phyloP scores from a whole-genome alignment of 2,329 filamentous ascomycete species.

The Xylariomycetidae sp. region DNA sequence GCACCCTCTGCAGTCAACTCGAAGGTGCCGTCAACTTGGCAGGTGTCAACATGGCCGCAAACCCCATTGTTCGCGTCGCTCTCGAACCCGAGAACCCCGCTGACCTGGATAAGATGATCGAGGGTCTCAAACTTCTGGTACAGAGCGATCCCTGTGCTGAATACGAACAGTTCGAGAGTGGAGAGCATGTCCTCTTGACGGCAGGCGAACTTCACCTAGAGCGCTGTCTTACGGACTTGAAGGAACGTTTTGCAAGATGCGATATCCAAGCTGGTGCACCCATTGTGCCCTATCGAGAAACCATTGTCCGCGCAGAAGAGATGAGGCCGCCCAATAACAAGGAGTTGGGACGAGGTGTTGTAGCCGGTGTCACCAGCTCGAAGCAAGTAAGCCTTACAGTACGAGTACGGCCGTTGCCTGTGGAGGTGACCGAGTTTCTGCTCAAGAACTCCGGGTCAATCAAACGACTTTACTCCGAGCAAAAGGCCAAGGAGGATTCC shows the following conservation, averaged over 20 bases:
- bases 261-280: slow-evolving; percentile 91
- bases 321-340: slow-evolving; percentile 87
- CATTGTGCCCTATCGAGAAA: slow-evolving; percentile 93
- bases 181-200: slow-evolving; percentile 91
- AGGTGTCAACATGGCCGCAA: slow-evolving; percentile 70
- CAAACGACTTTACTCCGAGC: slow-evolving; percentile 71
- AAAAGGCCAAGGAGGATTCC: slow-evolving; percentile 42
- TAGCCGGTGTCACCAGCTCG: slow-evolving; percentile 70
- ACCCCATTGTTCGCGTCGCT: slow-evolving; percentile 91
- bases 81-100: slow-evolving; percentile 88
- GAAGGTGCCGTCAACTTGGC: slow-evolving; percentile 87
- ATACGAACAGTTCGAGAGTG: slow-evolving; percentile 87
- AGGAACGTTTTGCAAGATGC: slow-evolving; percentile 87
- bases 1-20: slow-evolving; percentile 82
- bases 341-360: slow-evolving; percentile 76
- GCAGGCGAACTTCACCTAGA: slow-evolving; percentile 94
- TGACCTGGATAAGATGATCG: slow-evolving; percentile 92
- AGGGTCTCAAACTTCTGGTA: slow-evolving; percentile 77
- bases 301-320: slow-evolving; percentile 78
- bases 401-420: slow-evolving; percentile 71
- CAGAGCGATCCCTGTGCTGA: slow-evolving; percentile 94
- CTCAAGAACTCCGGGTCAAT: slow-evolving; percentile 73
- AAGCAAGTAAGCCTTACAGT: slow-evolving; percentile 78
- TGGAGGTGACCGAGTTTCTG: slow-evolving; percentile 76
- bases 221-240: slow-evolving; percentile 84